Evolutionary conservation across 139 green algal genomes (phyloP).

Genomic region (Coelastrella sp.): DNA sequence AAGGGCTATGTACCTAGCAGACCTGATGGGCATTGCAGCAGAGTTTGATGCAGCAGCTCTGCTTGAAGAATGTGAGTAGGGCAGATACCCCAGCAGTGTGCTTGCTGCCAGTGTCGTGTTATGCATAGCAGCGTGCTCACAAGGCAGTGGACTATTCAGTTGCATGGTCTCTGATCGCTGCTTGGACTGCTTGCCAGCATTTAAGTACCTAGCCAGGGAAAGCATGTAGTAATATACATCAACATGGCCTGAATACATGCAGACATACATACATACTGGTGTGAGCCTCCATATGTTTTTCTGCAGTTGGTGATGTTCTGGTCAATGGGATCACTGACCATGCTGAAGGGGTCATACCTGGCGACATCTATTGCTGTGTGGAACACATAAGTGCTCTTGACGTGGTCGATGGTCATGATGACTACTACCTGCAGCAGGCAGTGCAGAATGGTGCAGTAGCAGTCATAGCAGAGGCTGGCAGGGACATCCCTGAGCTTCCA

Average conservation of each 20-base stretch:
- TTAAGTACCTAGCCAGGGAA: no score
- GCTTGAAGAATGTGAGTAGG: slow-evolving; percentile 46
- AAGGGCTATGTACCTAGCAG: slow-evolving; percentile 53
- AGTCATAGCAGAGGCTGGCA: slow-evolving; percentile 49
- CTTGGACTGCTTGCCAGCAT: no score
- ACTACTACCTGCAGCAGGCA: slow-evolving; percentile 13
- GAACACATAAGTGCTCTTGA: slow-evolving; percentile 26
- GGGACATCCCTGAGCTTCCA: slow-evolving; percentile 31
- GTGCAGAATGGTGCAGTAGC: slow-evolving; percentile 47
- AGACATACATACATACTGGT: no score
- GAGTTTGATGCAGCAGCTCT: slow-evolving; percentile 52
- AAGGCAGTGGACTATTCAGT: no score
- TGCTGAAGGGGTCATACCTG: slow-evolving; percentile 26
- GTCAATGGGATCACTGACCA: slow-evolving; percentile 37
- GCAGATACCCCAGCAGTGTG: no score
- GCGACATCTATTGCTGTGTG: slow-evolving; percentile 65
- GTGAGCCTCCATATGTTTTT: no score
- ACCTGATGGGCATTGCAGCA: slow-evolving; percentile 71
- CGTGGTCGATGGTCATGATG: neutral
- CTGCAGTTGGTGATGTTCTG: slow-evolving; percentile 24
- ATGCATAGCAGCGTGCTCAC: neutral
- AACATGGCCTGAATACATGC: no score
- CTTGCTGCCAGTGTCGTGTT: no score
- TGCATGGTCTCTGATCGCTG: no score
- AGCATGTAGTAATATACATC: no score